phyloP scores from a whole-genome alignment of 2,329 filamentous ascomycete species.

The Rutstroemia sp. region DNA sequence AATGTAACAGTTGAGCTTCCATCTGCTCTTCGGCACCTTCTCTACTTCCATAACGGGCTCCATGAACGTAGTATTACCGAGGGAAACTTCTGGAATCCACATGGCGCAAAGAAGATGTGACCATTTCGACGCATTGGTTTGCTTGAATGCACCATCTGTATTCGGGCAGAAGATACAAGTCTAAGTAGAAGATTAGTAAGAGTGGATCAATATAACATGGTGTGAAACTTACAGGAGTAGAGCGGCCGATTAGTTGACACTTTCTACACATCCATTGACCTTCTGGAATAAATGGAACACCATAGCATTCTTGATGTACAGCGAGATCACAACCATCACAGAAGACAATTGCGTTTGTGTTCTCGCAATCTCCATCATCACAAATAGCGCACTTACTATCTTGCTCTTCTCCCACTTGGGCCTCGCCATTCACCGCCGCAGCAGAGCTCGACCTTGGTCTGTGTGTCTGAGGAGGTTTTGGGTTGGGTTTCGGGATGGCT shows the following conservation, averaged over 20 bases:
- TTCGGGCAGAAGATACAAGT: constrained; percentile 99
- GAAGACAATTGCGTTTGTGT: constrained; percentile 98
- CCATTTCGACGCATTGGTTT: constrained; percentile 95
- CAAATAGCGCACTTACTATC: constrained; percentile 97
- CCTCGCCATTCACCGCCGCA: constrained; percentile 90
- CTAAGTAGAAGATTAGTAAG: constrained; percentile 32
- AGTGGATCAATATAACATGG: background rate
- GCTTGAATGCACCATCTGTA: constrained; percentile 95
- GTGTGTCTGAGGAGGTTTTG: constrained; percentile 91
- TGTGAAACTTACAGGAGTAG: constrained; percentile 62
- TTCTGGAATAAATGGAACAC: constrained; percentile 96
- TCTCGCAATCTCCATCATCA: constrained; percentile 98
- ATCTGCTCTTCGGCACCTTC: constrained; percentile 89
- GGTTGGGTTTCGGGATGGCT: constrained; percentile 92
- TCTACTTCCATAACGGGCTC: constrained; percentile 97
- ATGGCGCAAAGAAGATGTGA: constrained; percentile 93
- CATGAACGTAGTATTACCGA: constrained; percentile 96
- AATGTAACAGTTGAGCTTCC: constrained; percentile 93
- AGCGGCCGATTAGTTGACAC: constrained; percentile 89
- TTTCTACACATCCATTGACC: constrained; percentile 97
- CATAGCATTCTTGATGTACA: constrained; percentile 98
- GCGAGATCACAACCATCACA: constrained; percentile 97
- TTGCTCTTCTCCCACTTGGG: constrained; percentile 80
- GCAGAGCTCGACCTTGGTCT: constrained; percentile 88
- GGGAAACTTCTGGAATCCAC: constrained; percentile 95